phyloP scores from a whole-genome alignment of 2,329 filamentous ascomycete species.

The Verruconis gallopava region DNA sequence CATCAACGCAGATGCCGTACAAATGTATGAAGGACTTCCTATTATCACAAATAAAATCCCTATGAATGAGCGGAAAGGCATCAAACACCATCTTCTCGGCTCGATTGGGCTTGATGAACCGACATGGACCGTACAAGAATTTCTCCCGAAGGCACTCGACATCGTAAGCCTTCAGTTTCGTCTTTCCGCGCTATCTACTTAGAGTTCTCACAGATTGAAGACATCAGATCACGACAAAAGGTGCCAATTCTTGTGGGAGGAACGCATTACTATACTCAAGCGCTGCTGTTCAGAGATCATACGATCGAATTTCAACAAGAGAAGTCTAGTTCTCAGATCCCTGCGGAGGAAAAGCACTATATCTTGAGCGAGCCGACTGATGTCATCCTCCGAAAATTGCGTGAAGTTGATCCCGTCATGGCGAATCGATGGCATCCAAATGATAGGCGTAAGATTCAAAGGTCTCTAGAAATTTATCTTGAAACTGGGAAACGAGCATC shows the following conservation, averaged over 20 bases:
- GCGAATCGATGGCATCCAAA: conserved; percentile 89
- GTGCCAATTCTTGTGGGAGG: conserved; percentile 87
- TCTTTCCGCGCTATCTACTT: conserved; percentile 10
- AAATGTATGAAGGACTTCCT: conserved; percentile 82
- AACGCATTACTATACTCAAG: conserved; percentile 89
- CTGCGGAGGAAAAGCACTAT: conserved; percentile 25
- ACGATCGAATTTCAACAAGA: conserved; percentile 37
- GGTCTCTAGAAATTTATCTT: conserved; percentile 82
- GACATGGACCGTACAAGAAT: conserved; percentile 72
- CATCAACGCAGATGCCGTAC: conserved; percentile 97
- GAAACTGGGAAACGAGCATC: conserved; percentile 71
- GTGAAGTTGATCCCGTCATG: conserved; percentile 77
- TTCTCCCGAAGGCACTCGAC: conserved; percentile 54
- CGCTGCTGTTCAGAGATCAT: conserved; percentile 67
- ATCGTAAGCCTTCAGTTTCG: too few relatives aligned
- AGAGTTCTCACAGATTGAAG: conserved; percentile 42
- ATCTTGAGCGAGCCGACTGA: conserved; percentile 62
- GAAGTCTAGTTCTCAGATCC: conserved; percentile 4
- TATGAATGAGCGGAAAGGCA: conserved; percentile 55
- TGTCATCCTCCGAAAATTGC: conserved; percentile 57
- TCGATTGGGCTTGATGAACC: conserved; percentile 62
- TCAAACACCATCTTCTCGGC: conserved; percentile 81
- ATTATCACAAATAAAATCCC: conserved; percentile 94
- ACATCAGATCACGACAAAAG: conserved; percentile 65
- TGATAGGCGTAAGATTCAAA: conserved; percentile 75